phyloP scores from a whole-genome alignment of 2,329 filamentous ascomycete genomes.

The Trichophyton mentagrophytes region DNA sequence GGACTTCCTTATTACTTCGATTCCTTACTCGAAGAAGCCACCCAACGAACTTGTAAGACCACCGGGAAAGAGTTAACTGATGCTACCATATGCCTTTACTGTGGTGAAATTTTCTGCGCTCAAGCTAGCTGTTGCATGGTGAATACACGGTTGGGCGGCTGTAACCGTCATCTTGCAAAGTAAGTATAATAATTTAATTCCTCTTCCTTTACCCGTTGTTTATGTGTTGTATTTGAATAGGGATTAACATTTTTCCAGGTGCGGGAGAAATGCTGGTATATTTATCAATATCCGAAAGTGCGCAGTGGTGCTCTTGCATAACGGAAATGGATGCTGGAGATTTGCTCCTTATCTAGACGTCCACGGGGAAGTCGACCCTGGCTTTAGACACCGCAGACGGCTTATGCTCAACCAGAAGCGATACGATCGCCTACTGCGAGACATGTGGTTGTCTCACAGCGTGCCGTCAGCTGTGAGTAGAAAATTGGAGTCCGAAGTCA shows the following conservation, averaged over 20 bases:
- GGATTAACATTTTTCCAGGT: constrained; percentile 40
- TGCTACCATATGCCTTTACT: constrained; percentile 84
- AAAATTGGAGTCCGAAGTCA: constrained; percentile 87
- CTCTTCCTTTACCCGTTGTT: constrained; percentile 16
- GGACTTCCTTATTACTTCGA: constrained; percentile 88
- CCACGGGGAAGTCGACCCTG: constrained; percentile 91
- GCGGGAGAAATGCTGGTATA: constrained; percentile 77
- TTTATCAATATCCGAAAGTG: constrained; percentile 98
- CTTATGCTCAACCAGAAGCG: constrained; percentile 86
- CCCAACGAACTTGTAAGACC: constrained; percentile 68
- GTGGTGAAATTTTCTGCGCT: constrained; percentile 90
- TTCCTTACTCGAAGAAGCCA: constrained; percentile 80
- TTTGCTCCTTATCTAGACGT: constrained; percentile 88
- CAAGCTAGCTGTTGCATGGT: constrained; percentile 79
- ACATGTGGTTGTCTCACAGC: constrained; percentile 73
- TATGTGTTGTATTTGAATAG: constrained; percentile 7
- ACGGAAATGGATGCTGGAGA: constrained; percentile 67
- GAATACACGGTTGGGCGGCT: constrained; percentile 62
- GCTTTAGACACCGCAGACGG: constrained; percentile 73
- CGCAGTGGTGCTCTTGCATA: constrained; percentile 75
- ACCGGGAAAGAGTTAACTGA: constrained; percentile 87
- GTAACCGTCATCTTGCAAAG: constrained; percentile 80
- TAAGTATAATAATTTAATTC: constrained; percentile 34
- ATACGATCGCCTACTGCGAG: constrained; percentile 77
- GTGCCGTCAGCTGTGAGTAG: constrained; percentile 81